Conservation (phyloP, 2,329 filamentous ascomycete species). For the Fonsecaea monophora region DNA sequence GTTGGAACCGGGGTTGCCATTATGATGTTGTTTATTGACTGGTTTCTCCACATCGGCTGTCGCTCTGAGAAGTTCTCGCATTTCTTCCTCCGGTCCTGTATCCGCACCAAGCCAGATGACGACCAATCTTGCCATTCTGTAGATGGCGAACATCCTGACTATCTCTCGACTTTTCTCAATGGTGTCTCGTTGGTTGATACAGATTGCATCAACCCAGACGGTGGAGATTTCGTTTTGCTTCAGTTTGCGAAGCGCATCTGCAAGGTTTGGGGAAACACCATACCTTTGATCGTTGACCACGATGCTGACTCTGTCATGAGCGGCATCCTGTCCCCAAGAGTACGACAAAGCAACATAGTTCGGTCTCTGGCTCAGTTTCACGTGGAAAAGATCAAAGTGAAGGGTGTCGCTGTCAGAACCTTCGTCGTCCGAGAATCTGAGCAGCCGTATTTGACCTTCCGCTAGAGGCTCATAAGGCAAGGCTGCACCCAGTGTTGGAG, state of each 20-base stretch:
- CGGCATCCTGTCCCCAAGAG: slow-evolving; percentile 28
- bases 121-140: slow-evolving; percentile 34
- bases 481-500: not conserved
- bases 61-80: slow-evolving; percentile 19
- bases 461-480: slow-evolving; percentile 27
- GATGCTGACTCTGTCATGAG: not conserved
- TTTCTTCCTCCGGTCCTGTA: slow-evolving; percentile 23
- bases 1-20: not conserved
- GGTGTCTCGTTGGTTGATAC: slow-evolving; percentile 30
- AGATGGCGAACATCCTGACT: slow-evolving; percentile 33
- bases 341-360: slow-evolving; percentile 34
- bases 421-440: slow-evolving; percentile 15
- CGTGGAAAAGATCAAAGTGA: slow-evolving; percentile 22
- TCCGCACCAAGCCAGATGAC: slow-evolving; percentile 39
- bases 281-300: slow-evolving; percentile 23
- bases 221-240: slow-evolving; percentile 11
- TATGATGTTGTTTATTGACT: slow-evolving; percentile 11
- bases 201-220: slow-evolving; percentile 35
- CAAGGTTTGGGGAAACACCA: slow-evolving; percentile 24
- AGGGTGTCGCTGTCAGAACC: not conserved
- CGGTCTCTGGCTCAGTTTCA: slow-evolving; percentile 26
- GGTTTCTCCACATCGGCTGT: slow-evolving; percentile 12
- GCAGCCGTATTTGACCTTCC: slow-evolving; percentile 28
- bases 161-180: slow-evolving; percentile 30
- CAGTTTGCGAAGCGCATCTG: slow-evolving; percentile 23